Conservation (phyloP, 768 basidiomycete genomes). For the Mycena capillaripes region DNA sequence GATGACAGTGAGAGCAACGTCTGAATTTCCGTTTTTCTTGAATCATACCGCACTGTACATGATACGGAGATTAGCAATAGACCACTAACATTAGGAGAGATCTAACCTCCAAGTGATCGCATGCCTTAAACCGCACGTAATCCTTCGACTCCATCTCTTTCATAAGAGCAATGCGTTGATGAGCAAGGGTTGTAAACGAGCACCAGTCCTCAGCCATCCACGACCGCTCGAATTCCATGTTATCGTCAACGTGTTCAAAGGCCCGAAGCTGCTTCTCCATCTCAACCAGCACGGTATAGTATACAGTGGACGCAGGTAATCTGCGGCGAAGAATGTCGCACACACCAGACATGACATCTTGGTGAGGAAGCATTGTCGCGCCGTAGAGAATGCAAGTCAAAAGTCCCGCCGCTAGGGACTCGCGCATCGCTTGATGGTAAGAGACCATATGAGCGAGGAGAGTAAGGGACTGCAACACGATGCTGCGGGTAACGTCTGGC, state of each 20-base stretch:
- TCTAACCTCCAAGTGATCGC: constrained; percentile 4
- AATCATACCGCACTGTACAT: constrained; percentile 8
- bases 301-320: background rate
- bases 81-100: background rate
- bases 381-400: background rate
- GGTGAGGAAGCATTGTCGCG: background rate
- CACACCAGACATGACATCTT: background rate
- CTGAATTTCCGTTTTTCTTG: background rate
- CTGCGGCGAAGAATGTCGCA: background rate
- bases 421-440: background rate
- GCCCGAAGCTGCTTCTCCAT: background rate
- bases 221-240: background rate
- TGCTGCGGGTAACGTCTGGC: background rate
- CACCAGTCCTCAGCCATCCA: background rate
- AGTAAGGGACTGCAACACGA: background rate
- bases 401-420: background rate
- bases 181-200: background rate
- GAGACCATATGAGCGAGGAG: background rate
- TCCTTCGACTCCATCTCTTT: background rate
- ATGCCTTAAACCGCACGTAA: background rate
- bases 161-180: background rate
- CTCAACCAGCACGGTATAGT: background rate
- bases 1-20: background rate
- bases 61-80: background rate
- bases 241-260: too few relatives aligned